phyloP scores from a whole-genome alignment of 164 flowering plant genomes.

The Magnolia changhungtana region DNA sequence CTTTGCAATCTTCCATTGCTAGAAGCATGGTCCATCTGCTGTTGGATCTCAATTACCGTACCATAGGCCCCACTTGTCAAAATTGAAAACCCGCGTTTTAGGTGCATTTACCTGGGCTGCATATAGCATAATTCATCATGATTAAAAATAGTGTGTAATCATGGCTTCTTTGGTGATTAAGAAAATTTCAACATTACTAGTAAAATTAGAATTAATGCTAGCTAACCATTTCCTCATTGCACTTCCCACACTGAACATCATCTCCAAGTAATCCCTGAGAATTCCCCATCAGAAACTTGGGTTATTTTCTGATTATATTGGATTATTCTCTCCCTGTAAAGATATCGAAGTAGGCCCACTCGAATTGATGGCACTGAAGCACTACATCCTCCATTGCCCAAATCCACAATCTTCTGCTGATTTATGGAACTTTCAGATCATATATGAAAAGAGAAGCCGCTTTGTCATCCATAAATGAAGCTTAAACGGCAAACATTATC shows the following conservation, averaged over 20 bases:
- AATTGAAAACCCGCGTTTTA: not conserved
- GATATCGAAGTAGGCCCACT: not conserved
- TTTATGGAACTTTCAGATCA: slow-evolving; percentile 3
- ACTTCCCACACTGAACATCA: not conserved
- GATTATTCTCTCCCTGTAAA: not conserved
- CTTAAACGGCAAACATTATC: slow-evolving; percentile 2
- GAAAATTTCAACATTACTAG: not conserved
- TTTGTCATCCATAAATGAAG: not conserved
- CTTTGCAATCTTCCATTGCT: not conserved
- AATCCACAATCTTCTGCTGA: slow-evolving; percentile 1
- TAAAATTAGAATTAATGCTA: not conserved
- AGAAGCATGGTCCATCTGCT: not conserved
- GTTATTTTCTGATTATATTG: not conserved
- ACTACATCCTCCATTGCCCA: not conserved
- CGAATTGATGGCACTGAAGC: not conserved
- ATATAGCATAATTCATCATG: not conserved
- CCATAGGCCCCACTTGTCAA: not conserved
- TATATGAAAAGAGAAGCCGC: not conserved
- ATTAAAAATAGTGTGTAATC: too few species aligned
- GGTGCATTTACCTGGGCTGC: not conserved
- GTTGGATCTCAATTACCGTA: not conserved
- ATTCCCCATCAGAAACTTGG: not conserved
- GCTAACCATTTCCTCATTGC: not conserved
- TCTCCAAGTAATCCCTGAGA: not conserved
- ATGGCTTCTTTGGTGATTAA: not conserved